These are phyloP conservation scores for Stenogyne calaminthoides DNA, from an alignment of 305 asterid genomes.

Conservation along the genomic window DNA sequence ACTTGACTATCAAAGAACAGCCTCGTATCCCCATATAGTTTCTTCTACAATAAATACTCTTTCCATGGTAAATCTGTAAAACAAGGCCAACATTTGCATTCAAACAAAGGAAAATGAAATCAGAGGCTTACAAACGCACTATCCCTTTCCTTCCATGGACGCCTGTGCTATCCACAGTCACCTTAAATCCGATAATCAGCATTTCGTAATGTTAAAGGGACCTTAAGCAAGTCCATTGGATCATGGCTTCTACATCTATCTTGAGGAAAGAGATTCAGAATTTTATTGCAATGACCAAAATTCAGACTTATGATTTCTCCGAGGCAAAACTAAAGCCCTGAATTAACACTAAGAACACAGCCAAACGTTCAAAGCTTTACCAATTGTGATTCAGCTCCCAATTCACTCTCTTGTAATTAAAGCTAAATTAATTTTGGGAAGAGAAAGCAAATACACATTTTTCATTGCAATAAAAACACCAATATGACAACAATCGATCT, in stretches of 20 bases:
- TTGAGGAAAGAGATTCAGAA: not conserved
- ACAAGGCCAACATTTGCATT: not conserved
- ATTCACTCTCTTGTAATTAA: not conserved
- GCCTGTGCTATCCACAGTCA: conserved; percentile 2
- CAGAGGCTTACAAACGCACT: not conserved
- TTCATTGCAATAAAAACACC: not conserved
- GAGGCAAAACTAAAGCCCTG: not conserved
- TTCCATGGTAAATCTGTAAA: not conserved
- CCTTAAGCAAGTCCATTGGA: not conserved
- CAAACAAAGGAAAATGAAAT: not conserved
- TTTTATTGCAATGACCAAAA: not conserved
- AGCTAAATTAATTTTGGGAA: not conserved
- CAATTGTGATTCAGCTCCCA: not conserved
- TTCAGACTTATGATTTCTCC: not conserved
- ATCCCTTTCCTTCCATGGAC: not conserved
- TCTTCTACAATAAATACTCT: no score
- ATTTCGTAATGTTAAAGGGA: not conserved
- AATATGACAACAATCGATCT: not conserved
- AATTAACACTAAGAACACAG: not conserved
- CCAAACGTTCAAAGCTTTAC: not conserved
- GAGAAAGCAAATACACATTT: not conserved
- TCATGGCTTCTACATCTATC: not conserved
- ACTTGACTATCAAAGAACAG: not conserved
- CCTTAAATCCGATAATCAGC: not conserved
- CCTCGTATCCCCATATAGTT: not conserved